phyloP scores from a whole-genome alignment of 2,329 filamentous ascomycete species.

The Neoscytalidium dimidiatum region DNA sequence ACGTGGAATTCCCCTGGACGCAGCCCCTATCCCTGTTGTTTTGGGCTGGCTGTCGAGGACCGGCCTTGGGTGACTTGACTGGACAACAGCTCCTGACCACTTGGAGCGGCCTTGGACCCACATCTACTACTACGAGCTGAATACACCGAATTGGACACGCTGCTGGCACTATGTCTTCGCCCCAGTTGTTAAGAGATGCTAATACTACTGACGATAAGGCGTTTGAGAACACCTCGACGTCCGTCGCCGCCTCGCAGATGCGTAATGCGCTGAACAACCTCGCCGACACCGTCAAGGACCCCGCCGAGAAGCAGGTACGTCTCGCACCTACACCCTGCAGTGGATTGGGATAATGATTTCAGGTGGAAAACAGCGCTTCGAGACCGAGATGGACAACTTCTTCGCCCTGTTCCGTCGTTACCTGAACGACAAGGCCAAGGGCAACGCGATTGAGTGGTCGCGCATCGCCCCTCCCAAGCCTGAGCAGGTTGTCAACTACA shows the following conservation, averaged over 20 bases:
- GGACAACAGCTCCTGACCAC: not conserved
- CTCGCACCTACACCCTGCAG: conserved; percentile 23
- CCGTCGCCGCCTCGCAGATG: conserved; percentile 97
- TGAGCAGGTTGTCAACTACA: conserved; percentile 93
- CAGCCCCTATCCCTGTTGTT: conserved; percentile 16
- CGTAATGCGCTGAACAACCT: conserved; percentile 94
- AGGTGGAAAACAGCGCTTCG: conserved; percentile 66
- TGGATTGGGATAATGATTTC: conserved; percentile 20
- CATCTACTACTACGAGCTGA: not conserved
- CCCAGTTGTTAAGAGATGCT: not conserved
- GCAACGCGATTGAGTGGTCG: conserved; percentile 93
- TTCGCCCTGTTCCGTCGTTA: conserved; percentile 98
- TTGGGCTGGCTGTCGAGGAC: not conserved
- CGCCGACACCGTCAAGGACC: conserved; percentile 83
- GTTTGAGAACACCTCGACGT: conserved; percentile 99
- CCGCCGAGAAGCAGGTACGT: conserved; percentile 73
- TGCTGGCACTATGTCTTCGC: conserved; percentile 14
- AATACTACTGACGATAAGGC: conserved; percentile 59
- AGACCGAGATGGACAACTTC: conserved; percentile 99
- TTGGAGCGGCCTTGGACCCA: not conserved
- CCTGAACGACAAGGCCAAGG: conserved; percentile 98
- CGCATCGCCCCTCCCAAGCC: conserved; percentile 92
- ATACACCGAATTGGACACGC: conserved; percentile 3
- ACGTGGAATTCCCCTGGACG: conserved; percentile 19
- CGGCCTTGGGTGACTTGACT: not conserved